phyloP scores from a whole-genome alignment of 2,329 filamentous ascomycete genomes.

The Dryadomyces quercus-mongolicae region DNA sequence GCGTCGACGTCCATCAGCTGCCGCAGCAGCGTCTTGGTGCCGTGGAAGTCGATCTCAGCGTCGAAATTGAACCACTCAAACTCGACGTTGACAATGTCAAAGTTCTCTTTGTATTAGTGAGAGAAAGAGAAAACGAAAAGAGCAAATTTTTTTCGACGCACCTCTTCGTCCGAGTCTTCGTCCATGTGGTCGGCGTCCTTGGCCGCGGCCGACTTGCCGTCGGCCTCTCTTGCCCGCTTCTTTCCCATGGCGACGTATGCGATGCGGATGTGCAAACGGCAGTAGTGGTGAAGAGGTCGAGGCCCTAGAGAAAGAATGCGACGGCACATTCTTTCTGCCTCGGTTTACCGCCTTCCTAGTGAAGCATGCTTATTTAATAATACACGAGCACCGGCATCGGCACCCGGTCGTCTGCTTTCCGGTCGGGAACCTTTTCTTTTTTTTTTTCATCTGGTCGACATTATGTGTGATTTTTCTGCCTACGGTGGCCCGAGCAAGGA shows the following conservation, averaged over 20 bases:
- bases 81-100: slow-evolving; percentile 86
- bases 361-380: too few relatives aligned
- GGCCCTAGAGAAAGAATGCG: neutral
- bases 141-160: neutral
- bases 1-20: slow-evolving; percentile 88
- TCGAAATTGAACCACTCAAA: slow-evolving; percentile 99
- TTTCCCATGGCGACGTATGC: slow-evolving; percentile 18
- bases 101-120: slow-evolving; percentile 47
- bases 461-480: too few relatives aligned
- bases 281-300: neutral
- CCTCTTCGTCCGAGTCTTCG: slow-evolving; percentile 39
- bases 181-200: slow-evolving; percentile 22
- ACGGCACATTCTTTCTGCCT: neutral
- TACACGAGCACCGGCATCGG: too few relatives aligned
- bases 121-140: neutral
- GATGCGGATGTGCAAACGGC: neutral
- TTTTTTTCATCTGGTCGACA: too few relatives aligned
- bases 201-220: slow-evolving; percentile 15
- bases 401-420: too few relatives aligned
- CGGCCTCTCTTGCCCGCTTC: slow-evolving; percentile 24
- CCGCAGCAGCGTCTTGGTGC: slow-evolving; percentile 76
- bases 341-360: neutral
- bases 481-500: too few relatives aligned
- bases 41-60: slow-evolving; percentile 83
- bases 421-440: too few relatives aligned